Evolutionary conservation across 2,329 filamentous ascomycete genomes (phyloP), one percentile per base, ranked within the genome.

Genomic region (Penicillium sp.): DNA sequence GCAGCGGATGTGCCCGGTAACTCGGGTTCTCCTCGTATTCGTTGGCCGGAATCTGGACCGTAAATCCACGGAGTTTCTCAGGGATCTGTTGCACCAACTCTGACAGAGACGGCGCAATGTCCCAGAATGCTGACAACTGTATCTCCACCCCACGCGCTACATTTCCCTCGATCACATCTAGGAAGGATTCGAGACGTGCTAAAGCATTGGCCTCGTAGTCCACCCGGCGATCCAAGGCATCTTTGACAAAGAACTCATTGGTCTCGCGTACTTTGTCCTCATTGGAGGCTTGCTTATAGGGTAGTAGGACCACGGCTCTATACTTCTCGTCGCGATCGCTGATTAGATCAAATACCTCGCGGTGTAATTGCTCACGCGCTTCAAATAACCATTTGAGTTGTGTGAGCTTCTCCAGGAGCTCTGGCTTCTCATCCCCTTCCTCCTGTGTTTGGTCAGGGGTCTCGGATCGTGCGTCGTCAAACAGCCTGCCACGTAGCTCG

Each of bases 321-420:
- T 95, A 97, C 31, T 88, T 84, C 51, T 89, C 80, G 62, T 95
- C 93, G 45, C 90, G 85, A 65, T 90, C 87, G 19, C 83, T 84
- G 31, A 95, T 79, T 10, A 97, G 73, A 59, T 94, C 87, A 63
- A 88, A 95, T 46, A 90, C 80, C 60, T 88, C 86, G 37, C 87
- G 83, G 70, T 97, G 85, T 7, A 97, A 76, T 41, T 80, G 78
- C 69, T 98, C 93, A n/a, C 90, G 83, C 1, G 87, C 85, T 66
- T 98, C 93, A 60, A 96, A 97, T 7, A 97, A 82, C 90, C 93
- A 97, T 64, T 97, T 98, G 12, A 97, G 77, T 43, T 96, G 79
- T 0, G 91, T 97, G 12, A 98, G 77, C 69, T 95, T 95, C 69
- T 98, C 93, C 2, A 97, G 75, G 0, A 97, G 77, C 68, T 98